Conservation (phyloP, 257 asterid genomes). For the Solanum stenotomum region DNA sequence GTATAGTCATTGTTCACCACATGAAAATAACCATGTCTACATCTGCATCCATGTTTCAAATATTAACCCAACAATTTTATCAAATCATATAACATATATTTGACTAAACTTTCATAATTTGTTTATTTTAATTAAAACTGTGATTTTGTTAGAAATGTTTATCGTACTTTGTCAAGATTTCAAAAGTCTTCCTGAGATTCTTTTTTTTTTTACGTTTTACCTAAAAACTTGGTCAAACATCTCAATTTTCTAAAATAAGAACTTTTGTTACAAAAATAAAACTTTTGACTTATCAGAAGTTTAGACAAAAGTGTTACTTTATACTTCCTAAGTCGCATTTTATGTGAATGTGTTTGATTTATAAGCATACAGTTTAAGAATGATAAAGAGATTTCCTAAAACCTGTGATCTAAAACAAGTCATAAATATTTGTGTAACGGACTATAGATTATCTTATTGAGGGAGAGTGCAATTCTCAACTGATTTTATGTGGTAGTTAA, state of each 20-base stretch:
- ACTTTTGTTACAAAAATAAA: no score
- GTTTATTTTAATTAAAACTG: not conserved
- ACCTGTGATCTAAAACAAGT: no score
- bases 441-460: not conserved
- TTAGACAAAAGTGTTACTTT: not conserved
- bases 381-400: not conserved
- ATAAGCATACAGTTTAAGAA: no score
- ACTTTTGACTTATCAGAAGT: not conserved
- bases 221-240: not conserved
- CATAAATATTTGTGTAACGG: not conserved
- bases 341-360: not conserved
- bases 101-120: not conserved
- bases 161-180: not conserved
- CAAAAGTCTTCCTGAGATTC: not conserved
- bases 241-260: not conserved
- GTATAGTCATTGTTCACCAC: conserved; percentile 92
- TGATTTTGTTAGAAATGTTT: no score
- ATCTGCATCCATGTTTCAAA: conserved; percentile 32
- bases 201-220: no score
- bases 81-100: not conserved
- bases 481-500: not conserved
- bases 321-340: not conserved
- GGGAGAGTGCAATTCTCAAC: not conserved
- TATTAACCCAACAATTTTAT: not conserved
- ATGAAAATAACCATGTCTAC: conserved; percentile 81